Evolutionary conservation across 768 basidiomycete species (phyloP), one percentile per base, ranked within the genome.

Genomic region (Tricholoma hemisulphureum): DNA sequence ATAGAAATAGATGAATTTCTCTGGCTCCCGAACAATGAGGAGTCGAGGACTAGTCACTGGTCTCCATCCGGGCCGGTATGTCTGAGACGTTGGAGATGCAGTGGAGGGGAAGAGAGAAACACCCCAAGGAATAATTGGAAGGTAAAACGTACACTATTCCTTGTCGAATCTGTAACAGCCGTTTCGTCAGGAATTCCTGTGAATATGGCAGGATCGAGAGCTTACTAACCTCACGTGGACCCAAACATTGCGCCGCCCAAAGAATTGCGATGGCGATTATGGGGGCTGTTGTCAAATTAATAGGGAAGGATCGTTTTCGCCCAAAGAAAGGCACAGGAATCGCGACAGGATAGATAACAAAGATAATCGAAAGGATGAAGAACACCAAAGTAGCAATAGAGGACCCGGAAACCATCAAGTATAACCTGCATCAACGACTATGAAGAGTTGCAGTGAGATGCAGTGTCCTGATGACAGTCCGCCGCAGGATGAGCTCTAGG

Each of bases 111-210:
- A 9, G 21, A 37, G 50, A 16, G 13, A 14, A 26, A 37, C 23
- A 23, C 23, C 37, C 21, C 24, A 37, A 32, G 6, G 20, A 23
- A 14, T 10, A 20, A 39, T 53, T 39, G n/a, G 26, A 20, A n/a
- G 23, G 28, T 24, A 6, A 31, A 37, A 73, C 74, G 37, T 68
- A 76, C 60, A 95, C 84, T 53, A 96, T 92, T 1, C 95, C 95
- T 58, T 83, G 73, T 14, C 87, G 80, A 35, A 96, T 80, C 72
- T 80, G n/a, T 6, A 9, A 1, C 14, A 29, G 18, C 16, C 46
- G 3, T 18, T 4, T 18, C 26, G 24, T 46, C 23, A 49, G 46
- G 1, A 16, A 14, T 46, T 41, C 39, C 10, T 34, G 5, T 26
- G 56, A 14, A 14, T 14, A 32, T 20, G 35, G 3, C 28, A 3